Evolutionary conservation across 306 rosid species (phyloP).

Genomic region (Sicyos edulis): DNA sequence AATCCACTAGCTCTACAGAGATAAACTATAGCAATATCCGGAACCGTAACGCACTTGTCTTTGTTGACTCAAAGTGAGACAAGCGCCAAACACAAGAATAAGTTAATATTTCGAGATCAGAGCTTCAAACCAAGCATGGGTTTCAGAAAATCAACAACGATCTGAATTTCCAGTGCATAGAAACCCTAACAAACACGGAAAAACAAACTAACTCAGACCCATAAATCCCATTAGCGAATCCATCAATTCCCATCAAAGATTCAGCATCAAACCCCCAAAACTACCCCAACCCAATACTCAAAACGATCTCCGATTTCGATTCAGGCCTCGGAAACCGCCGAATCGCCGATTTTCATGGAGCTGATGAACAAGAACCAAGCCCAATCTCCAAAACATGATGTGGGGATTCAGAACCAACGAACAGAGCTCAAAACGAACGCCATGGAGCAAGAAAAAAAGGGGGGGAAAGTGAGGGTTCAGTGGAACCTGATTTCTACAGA

Average conservation of each 20-base stretch:
- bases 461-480: not conserved
- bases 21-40: constrained; percentile 23
- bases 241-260: constrained; percentile 16
- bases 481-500: constrained; percentile 20
- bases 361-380: constrained; percentile 19
- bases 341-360: constrained; percentile 40
- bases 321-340: constrained; percentile 27
- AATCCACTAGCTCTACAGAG: constrained; percentile 10
- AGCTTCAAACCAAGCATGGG: constrained; percentile 28
- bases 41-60: constrained; percentile 28
- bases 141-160: constrained; percentile 34
- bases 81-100: constrained; percentile 44
- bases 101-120: constrained; percentile 54
- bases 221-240: constrained; percentile 23
- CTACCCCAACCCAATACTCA: not conserved
- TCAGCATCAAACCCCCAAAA: constrained; percentile 7
- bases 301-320: too few species aligned
- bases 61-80: constrained; percentile 26
- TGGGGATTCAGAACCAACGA: constrained; percentile 23
- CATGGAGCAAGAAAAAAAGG: constrained; percentile 3
- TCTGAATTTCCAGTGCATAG: constrained; percentile 27
- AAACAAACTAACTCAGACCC: constrained; percentile 14
- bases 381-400: constrained; percentile 32
- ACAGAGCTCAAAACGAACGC: constrained; percentile 1
- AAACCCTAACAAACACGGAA: not conserved